A percentile compares a stretch with the other conserved stretches of the same genome.
Evolutionary conservation across 1,139 yeast species (phyloP).

Genomic region (Zygosaccharomyces sapae): DNA sequence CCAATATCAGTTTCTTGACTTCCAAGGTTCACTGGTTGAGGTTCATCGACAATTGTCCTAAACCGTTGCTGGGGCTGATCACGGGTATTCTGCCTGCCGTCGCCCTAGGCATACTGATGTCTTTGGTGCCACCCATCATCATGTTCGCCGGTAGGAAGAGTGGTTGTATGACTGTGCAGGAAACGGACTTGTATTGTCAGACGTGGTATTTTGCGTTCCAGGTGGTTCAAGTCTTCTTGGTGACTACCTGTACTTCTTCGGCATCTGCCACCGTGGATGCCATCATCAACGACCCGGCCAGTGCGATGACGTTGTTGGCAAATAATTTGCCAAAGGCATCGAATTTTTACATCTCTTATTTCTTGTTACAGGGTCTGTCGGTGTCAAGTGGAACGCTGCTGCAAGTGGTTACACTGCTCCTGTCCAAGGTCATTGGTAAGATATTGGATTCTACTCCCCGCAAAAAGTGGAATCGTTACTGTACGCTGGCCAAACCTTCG

Average conservation of each 20-base stretch:
- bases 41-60: slow-evolving; percentile 63
- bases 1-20: slow-evolving; percentile 64
- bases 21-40: slow-evolving; percentile 57
- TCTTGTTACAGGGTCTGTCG: slow-evolving; percentile 61
- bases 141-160: slow-evolving; percentile 63
- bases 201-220: slow-evolving; percentile 85
- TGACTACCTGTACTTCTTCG: slow-evolving; percentile 76
- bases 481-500: slow-evolving; percentile 45
- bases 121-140: slow-evolving; percentile 75
- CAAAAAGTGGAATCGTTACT: slow-evolving; percentile 51
- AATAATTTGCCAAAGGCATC: slow-evolving; percentile 64
- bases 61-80: slow-evolving; percentile 53
- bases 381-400: slow-evolving; percentile 62
- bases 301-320: slow-evolving; percentile 56
- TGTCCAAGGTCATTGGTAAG: slow-evolving; percentile 41
- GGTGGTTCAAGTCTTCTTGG: slow-evolving; percentile 78
- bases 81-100: slow-evolving; percentile 77
- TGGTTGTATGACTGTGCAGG: slow-evolving; percentile 68
- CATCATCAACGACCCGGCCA: slow-evolving; percentile 48
- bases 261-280: slow-evolving; percentile 65
- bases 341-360: slow-evolving; percentile 67
- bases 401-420: slow-evolving; percentile 45
- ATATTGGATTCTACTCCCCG: slow-evolving; percentile 61
- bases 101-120: slow-evolving; percentile 61
- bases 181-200: slow-evolving; percentile 77